Evolutionary conservation across 192 early-diverging fungal genomes (phyloP).

Genomic region (Coemansia sp.): DNA sequence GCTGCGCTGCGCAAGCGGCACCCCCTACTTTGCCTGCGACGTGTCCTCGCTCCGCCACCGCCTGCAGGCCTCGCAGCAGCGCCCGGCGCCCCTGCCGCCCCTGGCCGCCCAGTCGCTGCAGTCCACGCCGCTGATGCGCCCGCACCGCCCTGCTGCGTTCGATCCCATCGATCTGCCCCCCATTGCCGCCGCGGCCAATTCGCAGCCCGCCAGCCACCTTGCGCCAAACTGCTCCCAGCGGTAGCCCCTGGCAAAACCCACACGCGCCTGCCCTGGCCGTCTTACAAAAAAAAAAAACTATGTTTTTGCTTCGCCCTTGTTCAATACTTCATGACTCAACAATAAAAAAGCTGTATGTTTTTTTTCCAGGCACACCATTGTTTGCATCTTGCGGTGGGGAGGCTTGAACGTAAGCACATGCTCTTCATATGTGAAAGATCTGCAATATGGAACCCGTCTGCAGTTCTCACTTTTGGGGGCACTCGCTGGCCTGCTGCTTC

Average conservation of each 20-base stretch:
- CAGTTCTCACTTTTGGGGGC: neutral
- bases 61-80: conserved; percentile 23
- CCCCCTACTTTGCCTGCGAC: conserved; percentile 39
- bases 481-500: conserved; percentile 9
- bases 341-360: too few species aligned
- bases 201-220: too few species aligned
- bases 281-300: neutral
- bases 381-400: too few species aligned
- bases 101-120: conserved; percentile 26
- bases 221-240: too few species aligned
- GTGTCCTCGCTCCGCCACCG: conserved; percentile 48
- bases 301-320: neutral
- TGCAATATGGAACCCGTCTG: too few species aligned
- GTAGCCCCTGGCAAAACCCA: too few species aligned
- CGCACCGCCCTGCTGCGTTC: conserved; percentile 1
- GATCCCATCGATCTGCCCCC: conserved; percentile 3
- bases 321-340: neutral
- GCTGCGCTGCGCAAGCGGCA: neutral
- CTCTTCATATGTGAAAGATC: too few species aligned
- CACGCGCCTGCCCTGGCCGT: too few species aligned
- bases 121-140: conserved; percentile 42
- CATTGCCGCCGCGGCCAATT: neutral
- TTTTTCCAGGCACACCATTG: too few species aligned
- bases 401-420: too few species aligned
- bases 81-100: conserved; percentile 1